Conservation (phyloP, 2,329 filamentous ascomycete species). For the Colletotrichum ledebouriae region DNA sequence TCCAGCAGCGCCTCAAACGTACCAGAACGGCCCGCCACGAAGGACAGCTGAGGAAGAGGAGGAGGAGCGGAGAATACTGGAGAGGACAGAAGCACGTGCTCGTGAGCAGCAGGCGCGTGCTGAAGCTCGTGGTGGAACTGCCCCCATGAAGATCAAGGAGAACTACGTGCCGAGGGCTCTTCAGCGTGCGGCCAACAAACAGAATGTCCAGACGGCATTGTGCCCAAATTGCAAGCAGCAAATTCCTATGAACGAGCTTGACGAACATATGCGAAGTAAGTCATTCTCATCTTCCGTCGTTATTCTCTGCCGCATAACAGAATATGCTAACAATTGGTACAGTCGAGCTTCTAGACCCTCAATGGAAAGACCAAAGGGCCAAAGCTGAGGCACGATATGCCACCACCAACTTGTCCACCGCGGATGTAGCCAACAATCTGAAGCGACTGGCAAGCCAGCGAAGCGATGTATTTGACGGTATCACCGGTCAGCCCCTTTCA, state of each 20-base stretch:
- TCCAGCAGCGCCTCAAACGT: slow-evolving; percentile 44
- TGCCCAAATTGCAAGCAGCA: slow-evolving; percentile 95
- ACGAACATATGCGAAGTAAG: slow-evolving; percentile 90
- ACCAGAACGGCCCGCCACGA: slow-evolving; percentile 48
- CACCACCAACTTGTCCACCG: slow-evolving; percentile 87
- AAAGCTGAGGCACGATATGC: slow-evolving; percentile 88
- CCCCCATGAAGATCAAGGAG: slow-evolving; percentile 89
- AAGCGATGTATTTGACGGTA: slow-evolving; percentile 85
- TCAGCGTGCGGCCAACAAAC: slow-evolving; percentile 76
- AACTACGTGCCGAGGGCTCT: slow-evolving; percentile 92
- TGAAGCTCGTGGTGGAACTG: slow-evolving; percentile 77
- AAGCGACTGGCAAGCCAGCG: slow-evolving; percentile 94
- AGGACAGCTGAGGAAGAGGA: slow-evolving; percentile 69
- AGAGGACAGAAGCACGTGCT: slow-evolving; percentile 70
- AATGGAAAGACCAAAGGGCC: slow-evolving; percentile 95
- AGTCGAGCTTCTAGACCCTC: slow-evolving; percentile 93
- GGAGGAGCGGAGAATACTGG: slow-evolving; percentile 73
- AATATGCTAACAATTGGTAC: slow-evolving; percentile 51
- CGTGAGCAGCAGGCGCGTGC: slow-evolving; percentile 83
- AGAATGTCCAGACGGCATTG: slow-evolving; percentile 75
- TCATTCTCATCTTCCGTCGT: slow-evolving; percentile 26
- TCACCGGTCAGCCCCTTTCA: slow-evolving; percentile 75
- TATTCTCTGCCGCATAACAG: neutral
- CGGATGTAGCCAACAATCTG: slow-evolving; percentile 91
- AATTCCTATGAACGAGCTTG: slow-evolving; percentile 88